These are phyloP conservation scores for Podospora comata DNA, from an alignment of 495 filamentous ascomycete species.

Conservation along the genomic window DNA sequence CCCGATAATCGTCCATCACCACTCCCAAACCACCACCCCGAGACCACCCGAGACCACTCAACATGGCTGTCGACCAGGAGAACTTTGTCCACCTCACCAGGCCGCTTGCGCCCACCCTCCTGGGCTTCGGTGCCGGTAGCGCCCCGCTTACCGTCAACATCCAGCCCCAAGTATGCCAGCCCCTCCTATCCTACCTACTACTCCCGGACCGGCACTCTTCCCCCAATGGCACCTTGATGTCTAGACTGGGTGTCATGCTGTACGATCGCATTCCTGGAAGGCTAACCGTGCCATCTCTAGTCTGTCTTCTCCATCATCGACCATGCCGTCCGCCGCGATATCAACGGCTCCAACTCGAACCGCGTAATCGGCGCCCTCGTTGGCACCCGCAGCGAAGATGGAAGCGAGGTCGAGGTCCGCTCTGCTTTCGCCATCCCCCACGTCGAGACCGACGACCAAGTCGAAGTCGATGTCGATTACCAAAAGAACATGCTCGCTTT, in stretches of 20 bases:
- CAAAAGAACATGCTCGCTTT: conserved; percentile 97
- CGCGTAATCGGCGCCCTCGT: conserved; percentile 95
- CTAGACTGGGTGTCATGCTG: not conserved
- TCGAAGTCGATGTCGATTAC: conserved; percentile 99
- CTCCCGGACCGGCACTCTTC: not conserved
- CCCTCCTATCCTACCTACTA: conserved; percentile 11
- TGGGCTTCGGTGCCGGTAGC: conserved; percentile 76
- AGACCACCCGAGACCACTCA: conserved; percentile 38
- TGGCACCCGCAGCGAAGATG: conserved; percentile 89
- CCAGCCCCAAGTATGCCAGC: conserved; percentile 81
- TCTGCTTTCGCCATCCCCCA: conserved; percentile 97
- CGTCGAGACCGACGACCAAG: conserved; percentile 96
- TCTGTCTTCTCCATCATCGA: conserved; percentile 96
- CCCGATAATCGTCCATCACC: conserved; percentile 9
- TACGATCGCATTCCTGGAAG: conserved; percentile 4
- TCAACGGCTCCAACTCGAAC: conserved; percentile 82
- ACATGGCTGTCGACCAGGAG: conserved; percentile 73
- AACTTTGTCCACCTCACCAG: conserved; percentile 92
- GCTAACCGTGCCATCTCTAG: conserved; percentile 41
- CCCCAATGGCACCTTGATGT: conserved; percentile 17
- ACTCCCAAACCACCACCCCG: conserved; percentile 21
- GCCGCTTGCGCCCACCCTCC: conserved; percentile 74
- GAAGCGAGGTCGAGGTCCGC: conserved; percentile 89
- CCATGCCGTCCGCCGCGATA: conserved; percentile 88
- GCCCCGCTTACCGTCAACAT: conserved; percentile 88